Evolutionary conservation across 108 stramenopile genomes (phyloP).

Genomic region (Hondaea fermentalgiana): DNA sequence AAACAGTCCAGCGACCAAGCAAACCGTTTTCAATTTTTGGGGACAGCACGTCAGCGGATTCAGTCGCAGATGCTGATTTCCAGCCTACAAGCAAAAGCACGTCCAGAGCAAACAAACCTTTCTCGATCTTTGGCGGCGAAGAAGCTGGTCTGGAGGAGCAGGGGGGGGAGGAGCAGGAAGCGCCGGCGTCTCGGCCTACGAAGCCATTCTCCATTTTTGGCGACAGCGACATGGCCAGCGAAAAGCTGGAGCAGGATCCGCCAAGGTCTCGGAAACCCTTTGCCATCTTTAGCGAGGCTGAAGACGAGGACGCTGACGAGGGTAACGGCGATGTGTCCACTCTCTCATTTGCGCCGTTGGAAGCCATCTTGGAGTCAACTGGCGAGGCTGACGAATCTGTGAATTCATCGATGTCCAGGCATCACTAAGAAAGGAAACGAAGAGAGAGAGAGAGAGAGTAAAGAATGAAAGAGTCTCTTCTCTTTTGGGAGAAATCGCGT

Average conservation of each 20-base stretch:
- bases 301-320: background rate
- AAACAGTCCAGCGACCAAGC: background rate
- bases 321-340: background rate
- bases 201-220: slow-evolving; percentile 5
- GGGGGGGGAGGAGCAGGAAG: too few relatives aligned
- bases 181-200: background rate
- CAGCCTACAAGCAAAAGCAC: too few relatives aligned
- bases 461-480: too few relatives aligned
- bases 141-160: background rate
- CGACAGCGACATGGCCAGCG: background rate
- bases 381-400: background rate
- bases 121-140: too few relatives aligned
- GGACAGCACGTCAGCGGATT: background rate
- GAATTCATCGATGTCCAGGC: background rate
- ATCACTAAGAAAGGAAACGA: background rate
- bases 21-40: background rate
- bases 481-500: too few relatives aligned
- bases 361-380: background rate
- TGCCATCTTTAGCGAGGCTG: background rate
- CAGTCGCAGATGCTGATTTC: background rate
- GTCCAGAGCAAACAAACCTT: too few relatives aligned
- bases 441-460: too few relatives aligned
- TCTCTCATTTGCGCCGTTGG: background rate
- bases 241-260: background rate
- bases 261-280: background rate